A percentile compares a stretch with the other conserved stretches of the same genome.
These are phyloP conservation scores for Castanopsis chinensis DNA, from an alignment of 306 rosid genomes.

Conservation along the genomic window DNA sequence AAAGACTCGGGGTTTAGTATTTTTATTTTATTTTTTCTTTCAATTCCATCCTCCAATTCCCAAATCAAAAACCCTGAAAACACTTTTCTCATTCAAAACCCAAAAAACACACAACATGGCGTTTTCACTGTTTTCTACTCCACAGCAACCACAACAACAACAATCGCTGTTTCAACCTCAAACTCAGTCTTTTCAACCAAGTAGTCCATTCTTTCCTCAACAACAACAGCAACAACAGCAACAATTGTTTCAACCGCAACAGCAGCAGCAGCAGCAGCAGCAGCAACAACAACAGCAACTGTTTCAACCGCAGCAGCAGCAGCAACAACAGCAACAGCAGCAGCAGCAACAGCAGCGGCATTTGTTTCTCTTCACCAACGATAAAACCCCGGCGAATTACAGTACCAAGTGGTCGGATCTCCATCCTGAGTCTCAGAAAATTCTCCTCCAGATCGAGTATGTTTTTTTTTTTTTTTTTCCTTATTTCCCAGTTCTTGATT, in stretches of 20 bases:
- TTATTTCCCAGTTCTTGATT: background rate
- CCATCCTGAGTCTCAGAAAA: conserved; percentile 92
- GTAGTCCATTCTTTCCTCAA: conserved; percentile 14
- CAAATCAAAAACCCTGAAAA: background rate
- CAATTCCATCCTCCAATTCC: conserved; percentile 5
- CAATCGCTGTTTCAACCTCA: conserved; percentile 58
- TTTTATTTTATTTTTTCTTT: background rate
- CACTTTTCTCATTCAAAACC: background rate
- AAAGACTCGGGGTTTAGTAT: conserved; percentile 16
- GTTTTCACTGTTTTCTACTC: conserved; percentile 68
- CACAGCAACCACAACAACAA: conserved; percentile 44
- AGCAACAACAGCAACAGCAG: conserved; percentile 29
- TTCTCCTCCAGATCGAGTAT: conserved; percentile 86
- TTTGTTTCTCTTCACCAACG: conserved; percentile 69
- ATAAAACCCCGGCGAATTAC: conserved; percentile 76
- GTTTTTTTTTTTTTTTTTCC: background rate
- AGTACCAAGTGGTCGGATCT: conserved; percentile 91
- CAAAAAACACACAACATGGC: conserved; percentile 43
- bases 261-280: conserved; percentile 34
- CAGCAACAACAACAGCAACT: conserved; percentile 37
- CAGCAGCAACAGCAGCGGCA: conserved; percentile 40
- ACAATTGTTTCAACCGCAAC: conserved; percentile 32
- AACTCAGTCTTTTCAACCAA: conserved; percentile 22
- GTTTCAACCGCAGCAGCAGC: conserved; percentile 26
- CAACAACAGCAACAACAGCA: conserved; percentile 42